Base-by-base conservation (phyloP, 192 early-diverging fungal species). In the Backusella liffmaniae region DNA sequence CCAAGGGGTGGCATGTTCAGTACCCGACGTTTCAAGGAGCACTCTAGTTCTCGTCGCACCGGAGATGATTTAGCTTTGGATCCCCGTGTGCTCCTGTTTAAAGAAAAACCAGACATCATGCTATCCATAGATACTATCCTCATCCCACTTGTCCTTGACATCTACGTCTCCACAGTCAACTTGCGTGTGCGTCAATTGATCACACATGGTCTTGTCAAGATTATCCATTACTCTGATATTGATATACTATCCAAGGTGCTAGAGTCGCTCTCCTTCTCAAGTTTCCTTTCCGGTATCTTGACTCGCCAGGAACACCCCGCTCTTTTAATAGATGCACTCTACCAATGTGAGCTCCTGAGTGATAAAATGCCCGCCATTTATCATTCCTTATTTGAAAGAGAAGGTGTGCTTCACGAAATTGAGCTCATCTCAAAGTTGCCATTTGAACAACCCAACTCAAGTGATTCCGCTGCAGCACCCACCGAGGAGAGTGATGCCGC, bases 351-450 rank as follows among this genome's bases (percentile, higher is more conserved):
- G 12, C 73, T 95, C 1, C 85, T 95, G 7, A 77, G 93, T 59
- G 84, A 85, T 13, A 92, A 89, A 73, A 83, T 93, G 15, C 91
- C 92, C 0, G 78, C 82, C 2, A 23, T 78, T 5, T 95, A 91
- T 77, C 72, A 75, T 10, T 76, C 71, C 8, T 85, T 85, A 70
- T 92, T 97, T 79, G 81, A 87, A 41, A 83, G 94, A 26, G 96
- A 96, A 70, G 96, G 96, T 3, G 90, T 95, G 4, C 74, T 88
- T 1, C 85, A 87, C 70, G 89, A 90, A 53, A 82, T 96, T 53
- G 68, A 76, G 32, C 39, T 42, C 18, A 41, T 82, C 16, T 77
- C 74, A 49, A 71, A 46, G 15, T 26, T 67, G 35, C 13, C 73
- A 16, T 42, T 70, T 8, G 46, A 70, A 18, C 72, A 74, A 13